A percentile compares a stretch with the other conserved stretches of the same genome.
These are phyloP conservation scores for Neurospora sp. DNA, from an alignment of 495 filamentous ascomycete species.

Conservation along the genomic window DNA sequence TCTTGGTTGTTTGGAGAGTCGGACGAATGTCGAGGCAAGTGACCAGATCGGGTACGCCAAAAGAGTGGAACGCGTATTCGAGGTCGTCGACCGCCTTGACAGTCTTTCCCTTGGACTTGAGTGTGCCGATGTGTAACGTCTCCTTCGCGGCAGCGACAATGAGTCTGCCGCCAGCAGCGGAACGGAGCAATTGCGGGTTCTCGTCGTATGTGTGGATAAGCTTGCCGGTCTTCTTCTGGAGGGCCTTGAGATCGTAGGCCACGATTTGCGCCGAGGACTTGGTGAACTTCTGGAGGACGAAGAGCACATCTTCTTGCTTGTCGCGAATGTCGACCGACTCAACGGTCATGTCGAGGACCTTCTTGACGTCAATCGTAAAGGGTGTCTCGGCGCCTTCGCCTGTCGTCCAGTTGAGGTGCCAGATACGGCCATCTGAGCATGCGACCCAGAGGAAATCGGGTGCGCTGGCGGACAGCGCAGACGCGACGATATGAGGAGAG, in stretches of 20 bases:
- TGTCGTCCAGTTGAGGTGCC: slow-evolving; percentile 66
- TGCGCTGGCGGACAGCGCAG: slow-evolving; percentile 47
- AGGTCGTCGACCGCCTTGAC: slow-evolving; percentile 24
- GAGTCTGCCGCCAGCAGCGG: slow-evolving; percentile 17
- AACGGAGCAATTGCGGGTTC: slow-evolving; percentile 24
- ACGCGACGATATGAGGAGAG: slow-evolving; percentile 38
- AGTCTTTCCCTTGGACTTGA: slow-evolving; percentile 12
- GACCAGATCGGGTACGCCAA: slow-evolving; percentile 43
- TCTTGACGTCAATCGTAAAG: slow-evolving; percentile 27
- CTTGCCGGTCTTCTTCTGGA: slow-evolving; percentile 13
- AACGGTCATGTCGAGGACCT: slow-evolving; percentile 34
- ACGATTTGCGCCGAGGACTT: slow-evolving; percentile 26
- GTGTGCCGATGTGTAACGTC: slow-evolving; percentile 26
- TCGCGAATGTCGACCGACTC: slow-evolving; percentile 28
- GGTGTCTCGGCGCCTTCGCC: slow-evolving; percentile 36
- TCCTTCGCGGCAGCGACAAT: slow-evolving; percentile 30
- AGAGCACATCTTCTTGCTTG: slow-evolving; percentile 31
- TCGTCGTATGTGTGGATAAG: slow-evolving; percentile 22
- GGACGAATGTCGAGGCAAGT: slow-evolving; percentile 46
- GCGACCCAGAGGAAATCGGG: slow-evolving; percentile 58
- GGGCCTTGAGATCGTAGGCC: slow-evolving; percentile 26
- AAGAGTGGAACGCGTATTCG: slow-evolving; percentile 37
- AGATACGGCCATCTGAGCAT: slow-evolving; percentile 53
- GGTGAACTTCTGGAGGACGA: slow-evolving; percentile 26
- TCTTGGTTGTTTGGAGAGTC: slow-evolving; percentile 19